Base-by-base conservation (phyloP, 768 basidiomycete genomes). In the Postia placenta region DNA sequence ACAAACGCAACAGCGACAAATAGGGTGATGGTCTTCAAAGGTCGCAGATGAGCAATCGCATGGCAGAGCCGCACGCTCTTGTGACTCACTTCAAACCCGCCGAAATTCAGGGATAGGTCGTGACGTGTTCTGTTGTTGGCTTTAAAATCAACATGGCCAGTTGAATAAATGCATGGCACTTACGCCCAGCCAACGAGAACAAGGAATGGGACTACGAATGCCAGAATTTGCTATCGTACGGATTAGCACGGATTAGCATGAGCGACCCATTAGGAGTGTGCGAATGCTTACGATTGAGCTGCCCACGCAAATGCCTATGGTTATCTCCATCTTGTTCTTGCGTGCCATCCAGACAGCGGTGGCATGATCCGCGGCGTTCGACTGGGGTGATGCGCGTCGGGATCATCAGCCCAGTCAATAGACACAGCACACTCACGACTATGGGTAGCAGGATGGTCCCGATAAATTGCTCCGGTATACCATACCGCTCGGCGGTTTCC, bases 1-100 rank as follows among this genome's bases (percentile, higher is more conserved):
- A 91, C 89, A 25, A 96, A 80, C 47, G 95, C 66, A 22, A 95
- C 89, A 2, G 92, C 90, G 15, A 88, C 85, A 64, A 94, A 94
- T 50, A 95, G 74, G 24, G 79, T 69, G 51, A 93, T 80, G 4
- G 93, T 96, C 81, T 87, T 60, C 4, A n/a, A 19, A 17, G 40
- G 22, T 36, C 38, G 17, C 19, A 30, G 20, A 26, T 45, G n/a
- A 49, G 42, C 19, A 19, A 2, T 42, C 3, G 33, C 36, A 38
- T n/a, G 27, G n/a, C n/a, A n/a, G n/a, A n/a, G n/a, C 36, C 52
- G 40, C 42, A 45, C 9, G n/a, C 33, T 35, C n/a, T 35, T 9
- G 9, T 17, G 19, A 14, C 11, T 7, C 49, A 84, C 85, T 78
- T 93, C 89, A 61, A 92, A 92, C 65, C 91, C 80, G 40, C 79